Percentiles rank a stretch among this genome's conserved stretches.
phyloP scores from a whole-genome alignment of 2,329 filamentous ascomycete genomes.

The Talaromyces sp. region DNA sequence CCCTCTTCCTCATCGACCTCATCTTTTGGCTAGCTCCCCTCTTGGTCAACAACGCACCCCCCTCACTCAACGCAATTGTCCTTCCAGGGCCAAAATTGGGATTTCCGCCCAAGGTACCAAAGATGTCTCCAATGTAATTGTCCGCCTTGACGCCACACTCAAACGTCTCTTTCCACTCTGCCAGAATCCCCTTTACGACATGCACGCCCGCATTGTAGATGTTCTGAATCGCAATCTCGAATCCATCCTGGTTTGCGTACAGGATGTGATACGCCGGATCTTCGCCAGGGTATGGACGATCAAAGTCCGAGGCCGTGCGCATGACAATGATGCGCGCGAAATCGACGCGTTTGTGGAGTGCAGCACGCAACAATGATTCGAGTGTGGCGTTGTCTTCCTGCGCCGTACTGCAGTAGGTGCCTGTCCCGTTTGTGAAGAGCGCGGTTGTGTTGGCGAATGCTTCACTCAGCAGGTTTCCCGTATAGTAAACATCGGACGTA shows the following conservation, averaged over 20 bases:
- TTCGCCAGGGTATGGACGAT: constrained; percentile 61
- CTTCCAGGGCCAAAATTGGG: constrained; percentile 59
- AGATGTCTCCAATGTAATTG: constrained; percentile 70
- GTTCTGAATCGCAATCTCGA: constrained; percentile 61
- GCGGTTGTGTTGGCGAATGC: constrained; percentile 64
- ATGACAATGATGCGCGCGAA: constrained; percentile 66
- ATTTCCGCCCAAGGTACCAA: constrained; percentile 59
- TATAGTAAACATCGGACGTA: constrained; percentile 71
- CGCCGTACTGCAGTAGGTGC: constrained; percentile 66
- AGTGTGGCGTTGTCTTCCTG: constrained; percentile 71
- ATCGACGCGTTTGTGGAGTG: constrained; percentile 58
- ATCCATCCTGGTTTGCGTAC: constrained; percentile 60
- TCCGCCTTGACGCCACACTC: constrained; percentile 53
- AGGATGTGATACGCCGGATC: constrained; percentile 59
- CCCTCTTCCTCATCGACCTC: constrained; percentile 12
- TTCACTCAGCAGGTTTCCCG: constrained; percentile 57
- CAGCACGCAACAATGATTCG: constrained; percentile 61
- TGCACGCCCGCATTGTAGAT: constrained; percentile 64
- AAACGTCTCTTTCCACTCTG: constrained; percentile 60
- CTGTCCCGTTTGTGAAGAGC: constrained; percentile 65
- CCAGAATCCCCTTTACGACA: constrained; percentile 62
- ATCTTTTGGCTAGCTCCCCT: not conserved
- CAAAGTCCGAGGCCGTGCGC: constrained; percentile 68
- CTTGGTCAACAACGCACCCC: constrained; percentile 21
- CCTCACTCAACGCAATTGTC: constrained; percentile 21